These are phyloP conservation scores for Coemansia sp. DNA, from an alignment of 192 early-diverging fungal species.

Conservation along the genomic window DNA sequence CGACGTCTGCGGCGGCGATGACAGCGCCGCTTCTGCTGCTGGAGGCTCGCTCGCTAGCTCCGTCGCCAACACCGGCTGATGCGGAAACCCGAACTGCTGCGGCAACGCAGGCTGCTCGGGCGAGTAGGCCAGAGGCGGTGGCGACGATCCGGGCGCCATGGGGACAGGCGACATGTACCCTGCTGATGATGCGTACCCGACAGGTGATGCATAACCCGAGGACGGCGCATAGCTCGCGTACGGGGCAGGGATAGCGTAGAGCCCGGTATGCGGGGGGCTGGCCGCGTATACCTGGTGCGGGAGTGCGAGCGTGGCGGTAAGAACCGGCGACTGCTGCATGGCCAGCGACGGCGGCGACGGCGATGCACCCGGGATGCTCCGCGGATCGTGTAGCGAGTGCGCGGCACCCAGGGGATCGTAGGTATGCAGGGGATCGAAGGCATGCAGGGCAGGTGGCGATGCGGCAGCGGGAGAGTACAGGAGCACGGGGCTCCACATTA, in stretches of 20 bases:
- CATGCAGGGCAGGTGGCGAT: conserved; percentile 12
- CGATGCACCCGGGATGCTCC: background rate
- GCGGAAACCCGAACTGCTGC: background rate
- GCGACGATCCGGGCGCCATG: conserved; percentile 28
- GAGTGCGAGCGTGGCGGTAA: background rate
- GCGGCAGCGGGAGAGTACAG: conserved; percentile 34
- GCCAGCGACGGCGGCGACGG: background rate
- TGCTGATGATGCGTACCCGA: conserved; percentile 16
- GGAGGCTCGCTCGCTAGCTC: too few relatives aligned
- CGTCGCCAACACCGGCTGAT: background rate
- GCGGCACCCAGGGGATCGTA: background rate
- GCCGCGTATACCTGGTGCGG: background rate
- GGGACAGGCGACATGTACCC: conserved; percentile 26
- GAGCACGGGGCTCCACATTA: conserved; percentile 50
- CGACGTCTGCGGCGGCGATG: background rate
- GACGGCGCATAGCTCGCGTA: conserved; percentile 12
- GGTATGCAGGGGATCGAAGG: background rate
- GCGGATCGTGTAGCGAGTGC: background rate
- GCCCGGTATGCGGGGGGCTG: background rate
- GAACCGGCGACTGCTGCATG: conserved; percentile 9
- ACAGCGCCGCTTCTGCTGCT: too few relatives aligned
- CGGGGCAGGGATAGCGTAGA: conserved; percentile 17
- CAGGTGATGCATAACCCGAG: conserved; percentile 22
- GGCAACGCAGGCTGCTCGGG: conserved; percentile 6
- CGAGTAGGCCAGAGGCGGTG: conserved; percentile 24